These are phyloP conservation scores for Colletotrichum cuscutae DNA, from an alignment of 2,329 filamentous ascomycete genomes.

Conservation along the genomic window DNA sequence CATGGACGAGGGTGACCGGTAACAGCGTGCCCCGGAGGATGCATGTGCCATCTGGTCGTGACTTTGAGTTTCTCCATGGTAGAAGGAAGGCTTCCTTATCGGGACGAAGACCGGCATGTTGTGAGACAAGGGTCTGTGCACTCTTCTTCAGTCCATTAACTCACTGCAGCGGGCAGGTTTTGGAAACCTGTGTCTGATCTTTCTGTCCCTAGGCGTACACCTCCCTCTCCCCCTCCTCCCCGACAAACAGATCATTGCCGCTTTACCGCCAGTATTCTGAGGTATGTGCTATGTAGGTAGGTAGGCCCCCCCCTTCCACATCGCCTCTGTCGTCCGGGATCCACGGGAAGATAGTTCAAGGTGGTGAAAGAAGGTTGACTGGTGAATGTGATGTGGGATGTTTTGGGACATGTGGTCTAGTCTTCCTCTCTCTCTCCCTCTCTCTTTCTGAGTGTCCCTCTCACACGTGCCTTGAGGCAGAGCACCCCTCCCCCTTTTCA, in stretches of 20 bases:
- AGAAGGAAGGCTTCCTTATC: constrained; percentile 19
- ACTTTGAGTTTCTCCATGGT: background rate
- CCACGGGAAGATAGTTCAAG: background rate
- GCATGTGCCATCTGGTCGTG: constrained; percentile 32
- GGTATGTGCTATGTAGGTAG: background rate
- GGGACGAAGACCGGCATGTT: constrained; percentile 9
- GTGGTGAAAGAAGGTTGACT: background rate
- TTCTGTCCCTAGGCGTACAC: background rate
- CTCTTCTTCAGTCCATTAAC: background rate
- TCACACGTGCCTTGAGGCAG: background rate
- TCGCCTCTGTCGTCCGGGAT: background rate
- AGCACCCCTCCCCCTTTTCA: background rate
- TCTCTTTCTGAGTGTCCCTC: background rate
- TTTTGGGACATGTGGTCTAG: background rate
- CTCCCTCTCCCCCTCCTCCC: no score
- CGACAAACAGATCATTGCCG: background rate
- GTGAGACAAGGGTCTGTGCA: background rate
- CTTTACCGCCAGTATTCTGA: background rate
- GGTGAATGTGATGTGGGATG: background rate
- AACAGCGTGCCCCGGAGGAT: background rate
- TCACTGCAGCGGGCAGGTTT: background rate
- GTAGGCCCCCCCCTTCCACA: background rate
- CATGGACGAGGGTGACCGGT: background rate
- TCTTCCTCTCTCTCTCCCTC: no score
- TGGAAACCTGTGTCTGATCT: background rate